Evolutionary conservation across 768 basidiomycete genomes (phyloP).

Genomic region (Leccinum boreale): DNA sequence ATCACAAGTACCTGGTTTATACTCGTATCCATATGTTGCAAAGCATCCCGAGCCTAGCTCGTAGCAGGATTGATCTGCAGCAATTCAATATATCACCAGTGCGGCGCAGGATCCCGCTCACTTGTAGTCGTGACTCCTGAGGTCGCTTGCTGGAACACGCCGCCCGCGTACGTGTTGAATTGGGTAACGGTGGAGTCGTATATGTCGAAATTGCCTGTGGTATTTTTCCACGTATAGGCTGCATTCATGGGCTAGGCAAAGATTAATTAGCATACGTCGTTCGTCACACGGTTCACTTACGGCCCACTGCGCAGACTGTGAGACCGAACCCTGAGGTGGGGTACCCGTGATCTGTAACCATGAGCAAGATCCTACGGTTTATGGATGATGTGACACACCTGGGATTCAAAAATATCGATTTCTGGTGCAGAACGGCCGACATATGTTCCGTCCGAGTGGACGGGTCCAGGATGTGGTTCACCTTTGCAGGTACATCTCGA

Average conservation of each 20-base stretch:
- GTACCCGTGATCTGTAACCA: conserved; percentile 35
- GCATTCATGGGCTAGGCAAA: conserved; percentile 69
- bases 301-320: conserved; percentile 81
- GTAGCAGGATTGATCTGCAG: conserved; percentile 68
- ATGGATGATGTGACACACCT: conserved; percentile 37
- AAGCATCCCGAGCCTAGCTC: conserved; percentile 47
- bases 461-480: conserved; percentile 86
- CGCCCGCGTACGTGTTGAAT: conserved; percentile 71
- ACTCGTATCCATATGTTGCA: conserved; percentile 79
- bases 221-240: conserved; percentile 68
- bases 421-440: conserved; percentile 84
- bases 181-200: conserved; percentile 45
- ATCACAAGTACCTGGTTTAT: conserved; percentile 53
- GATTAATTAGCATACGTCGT: not conserved
- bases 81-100: not conserved
- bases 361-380: not conserved
- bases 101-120: conserved; percentile 25
- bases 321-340: conserved; percentile 55
- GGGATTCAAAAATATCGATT: conserved; percentile 88
- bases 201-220: conserved; percentile 55
- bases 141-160: conserved; percentile 79
- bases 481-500: conserved; percentile 86
- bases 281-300: conserved; percentile 39
- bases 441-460: conserved; percentile 70
- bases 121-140: conserved; percentile 65